phyloP scores from a whole-genome alignment of 805 yeast species.

The Torulaspora maleeae region DNA sequence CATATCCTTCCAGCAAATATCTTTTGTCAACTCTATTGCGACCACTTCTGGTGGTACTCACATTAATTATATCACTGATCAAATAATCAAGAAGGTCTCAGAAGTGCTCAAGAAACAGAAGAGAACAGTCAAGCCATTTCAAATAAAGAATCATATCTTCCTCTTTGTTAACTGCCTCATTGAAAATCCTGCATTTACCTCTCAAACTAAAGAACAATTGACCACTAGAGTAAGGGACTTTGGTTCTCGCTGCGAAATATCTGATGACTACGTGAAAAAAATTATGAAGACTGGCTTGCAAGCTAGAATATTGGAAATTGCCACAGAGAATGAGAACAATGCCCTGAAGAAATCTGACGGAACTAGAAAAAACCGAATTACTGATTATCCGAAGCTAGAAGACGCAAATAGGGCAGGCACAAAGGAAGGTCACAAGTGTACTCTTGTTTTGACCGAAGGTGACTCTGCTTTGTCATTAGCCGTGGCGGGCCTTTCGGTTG shows the following conservation, averaged over 20 bases:
- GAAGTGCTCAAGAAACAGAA: conserved; percentile 71
- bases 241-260: conserved; percentile 77
- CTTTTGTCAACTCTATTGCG: conserved; percentile 96
- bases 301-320: conserved; percentile 69
- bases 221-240: conserved; percentile 86
- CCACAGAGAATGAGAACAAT: conserved; percentile 83
- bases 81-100: conserved; percentile 69
- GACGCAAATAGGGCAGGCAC: conserved; percentile 98
- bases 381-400: conserved; percentile 82
- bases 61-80: conserved; percentile 79
- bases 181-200: conserved; percentile 95
- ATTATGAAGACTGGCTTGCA: conserved; percentile 68
- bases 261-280: conserved; percentile 70
- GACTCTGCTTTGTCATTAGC: conserved; percentile 93
- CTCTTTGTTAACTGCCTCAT: conserved; percentile 85
- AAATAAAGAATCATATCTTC: conserved; percentile 85
- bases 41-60: conserved; percentile 97
- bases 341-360: conserved; percentile 90
- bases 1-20: conserved; percentile 85
- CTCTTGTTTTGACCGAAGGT: conserved; percentile 92
- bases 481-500: conserved; percentile 87
- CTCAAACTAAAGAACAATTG: conserved; percentile 94
- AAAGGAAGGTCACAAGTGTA: conserved; percentile 83
- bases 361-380: conserved; percentile 71
- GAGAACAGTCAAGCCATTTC: conserved; percentile 78